Conservation (phyloP, 164 flowering plant species). For the Dillenia turbinata region DNA sequence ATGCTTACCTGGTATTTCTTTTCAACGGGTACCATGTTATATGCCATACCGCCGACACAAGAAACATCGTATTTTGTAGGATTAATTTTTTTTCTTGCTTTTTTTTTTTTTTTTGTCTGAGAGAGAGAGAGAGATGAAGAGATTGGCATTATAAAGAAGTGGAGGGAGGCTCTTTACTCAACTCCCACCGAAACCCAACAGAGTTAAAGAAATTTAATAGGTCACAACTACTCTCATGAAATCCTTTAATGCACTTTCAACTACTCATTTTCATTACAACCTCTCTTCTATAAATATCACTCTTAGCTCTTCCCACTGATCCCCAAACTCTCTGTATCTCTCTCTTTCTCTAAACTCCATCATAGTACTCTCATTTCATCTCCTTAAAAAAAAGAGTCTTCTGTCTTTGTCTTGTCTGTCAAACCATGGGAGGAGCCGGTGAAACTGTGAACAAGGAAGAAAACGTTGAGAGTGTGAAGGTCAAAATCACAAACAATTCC, state of each 20-base stretch:
- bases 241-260: slow-evolving; percentile 18
- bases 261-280: too few species aligned
- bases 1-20: too few species aligned
- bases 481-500: slow-evolving; percentile 33
- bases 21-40: too few species aligned
- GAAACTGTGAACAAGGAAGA: slow-evolving; percentile 13
- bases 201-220: slow-evolving; percentile 9
- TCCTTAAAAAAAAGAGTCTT: background rate
- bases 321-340: too few species aligned
- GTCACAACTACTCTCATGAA: slow-evolving; percentile 15
- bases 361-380: background rate
- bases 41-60: too few species aligned
- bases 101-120: too few species aligned
- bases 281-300: slow-evolving; percentile 13
- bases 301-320: background rate
- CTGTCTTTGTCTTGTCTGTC: background rate
- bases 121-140: background rate
- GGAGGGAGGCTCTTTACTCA: background rate
- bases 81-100: too few species aligned
- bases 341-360: background rate
- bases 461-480: slow-evolving; percentile 20
- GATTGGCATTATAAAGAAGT: background rate
- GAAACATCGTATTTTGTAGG: too few species aligned
- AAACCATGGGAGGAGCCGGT: slow-evolving; percentile 16
- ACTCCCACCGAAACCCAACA: background rate